Evolutionary conservation across 2,329 filamentous ascomycete genomes (phyloP), one percentile per base, ranked within the genome.

Genomic region (Cryphonectria japonica): DNA sequence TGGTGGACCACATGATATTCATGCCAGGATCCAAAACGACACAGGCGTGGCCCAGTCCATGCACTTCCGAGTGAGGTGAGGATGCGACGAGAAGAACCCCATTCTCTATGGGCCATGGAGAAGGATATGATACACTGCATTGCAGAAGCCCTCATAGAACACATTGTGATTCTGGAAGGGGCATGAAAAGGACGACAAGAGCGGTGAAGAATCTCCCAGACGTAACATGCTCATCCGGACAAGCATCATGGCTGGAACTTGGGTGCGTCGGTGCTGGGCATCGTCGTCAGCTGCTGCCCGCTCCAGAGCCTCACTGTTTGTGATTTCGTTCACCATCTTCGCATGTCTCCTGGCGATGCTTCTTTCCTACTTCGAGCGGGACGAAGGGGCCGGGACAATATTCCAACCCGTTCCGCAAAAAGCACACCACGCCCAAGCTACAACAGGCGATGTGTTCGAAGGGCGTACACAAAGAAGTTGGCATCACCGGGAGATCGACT

Each of bases 401-500:
- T 6, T n/a, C 13, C 37, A 22, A n/a, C 16, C 61, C 14, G 34
- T 11, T 37, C 41, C 6, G 11, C 22, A n/a, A 1, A 22, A 2
- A 26, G 14, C 34, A 43, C 29, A 50, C 8, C 16, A 50, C 3
- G 3, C 22, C 7, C 16, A 50, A 3, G 3, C 22, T 2, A 50
- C 46, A n/a, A 50, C 46, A 11, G 14, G 19, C 16, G 34, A 39
- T 39, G 6, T 39, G 13, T 39, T 39, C 34, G 13, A 29, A 29
- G 16, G 11, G 11, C n/a, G n/a, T 2, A 13, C 9, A 19, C n/a
- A 50, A 14, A 22, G 34, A 16, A 75, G 50, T 2, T 71, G 69
- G 69, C 69, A 69, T 46, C 41, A 52, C n/a, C 66, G 52, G 11
- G 63, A 22, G n/a, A 57, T 71, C 34, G 62, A 71, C 16, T 63